Evolutionary conservation across 73 alveolate genomes (phyloP).

Genomic region (Stentor coeruleus): DNA sequence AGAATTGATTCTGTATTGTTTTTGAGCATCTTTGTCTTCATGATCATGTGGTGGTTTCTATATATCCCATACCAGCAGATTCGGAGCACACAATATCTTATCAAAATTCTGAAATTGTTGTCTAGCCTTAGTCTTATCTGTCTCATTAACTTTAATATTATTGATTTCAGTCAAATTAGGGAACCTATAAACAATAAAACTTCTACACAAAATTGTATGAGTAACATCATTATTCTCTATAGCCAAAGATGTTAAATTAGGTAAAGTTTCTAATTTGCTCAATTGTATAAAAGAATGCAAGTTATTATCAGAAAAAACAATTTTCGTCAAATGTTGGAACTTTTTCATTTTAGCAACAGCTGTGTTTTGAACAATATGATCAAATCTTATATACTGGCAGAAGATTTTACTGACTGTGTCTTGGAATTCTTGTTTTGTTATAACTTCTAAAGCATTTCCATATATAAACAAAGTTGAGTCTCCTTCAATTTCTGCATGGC

Average conservation of each 20-base stretch:
- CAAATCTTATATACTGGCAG: slow-evolving; percentile 78
- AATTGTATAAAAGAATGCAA: slow-evolving; percentile 72
- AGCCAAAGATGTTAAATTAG: slow-evolving; percentile 45
- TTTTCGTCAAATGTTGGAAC: slow-evolving; percentile 66
- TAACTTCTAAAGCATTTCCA: slow-evolving; percentile 92
- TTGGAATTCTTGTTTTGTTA: slow-evolving; percentile 76
- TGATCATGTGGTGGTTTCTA: neutral
- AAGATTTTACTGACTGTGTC: slow-evolving; percentile 70
- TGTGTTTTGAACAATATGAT: slow-evolving; percentile 66
- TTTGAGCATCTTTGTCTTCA: slow-evolving; percentile 23
- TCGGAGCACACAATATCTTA: slow-evolving; percentile 50
- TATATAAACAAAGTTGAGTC: slow-evolving; percentile 70
- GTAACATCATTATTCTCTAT: slow-evolving; percentile 74
- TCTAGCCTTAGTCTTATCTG: slow-evolving; percentile 68
- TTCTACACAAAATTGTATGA: slow-evolving; percentile 55
- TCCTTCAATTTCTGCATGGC: slow-evolving; percentile 95
- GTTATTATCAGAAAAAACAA: slow-evolving; percentile 70
- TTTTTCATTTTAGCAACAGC: slow-evolving; percentile 70
- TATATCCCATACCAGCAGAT: slow-evolving; percentile 9
- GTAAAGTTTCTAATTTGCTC: slow-evolving; percentile 70
- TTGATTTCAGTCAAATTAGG: slow-evolving; percentile 69
- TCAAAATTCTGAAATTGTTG: slow-evolving; percentile 63
- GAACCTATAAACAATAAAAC: slow-evolving; percentile 84
- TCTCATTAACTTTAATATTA: slow-evolving; percentile 57
- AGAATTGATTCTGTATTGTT: neutral